These are phyloP conservation scores for Melaleuca quinquenervia DNA, from an alignment of 345 rosid genomes.

Conservation along the genomic window DNA sequence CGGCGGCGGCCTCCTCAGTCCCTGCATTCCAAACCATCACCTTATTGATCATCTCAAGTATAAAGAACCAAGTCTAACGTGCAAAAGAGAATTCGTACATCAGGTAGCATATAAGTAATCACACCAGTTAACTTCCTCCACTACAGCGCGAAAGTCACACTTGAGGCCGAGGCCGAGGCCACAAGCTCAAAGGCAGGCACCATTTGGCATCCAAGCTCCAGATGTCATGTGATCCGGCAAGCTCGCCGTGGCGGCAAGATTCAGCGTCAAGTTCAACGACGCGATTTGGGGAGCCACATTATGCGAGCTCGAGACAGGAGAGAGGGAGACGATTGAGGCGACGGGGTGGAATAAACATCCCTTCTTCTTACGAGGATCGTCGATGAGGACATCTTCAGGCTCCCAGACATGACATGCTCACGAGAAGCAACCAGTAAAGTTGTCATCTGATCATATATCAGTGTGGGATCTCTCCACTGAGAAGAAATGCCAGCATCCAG, in stretches of 20 bases:
- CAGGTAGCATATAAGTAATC: rapidly evolving
- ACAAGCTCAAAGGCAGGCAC: not conserved
- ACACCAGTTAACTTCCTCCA: not conserved
- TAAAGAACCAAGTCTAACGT: not conserved
- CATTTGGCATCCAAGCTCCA: not conserved
- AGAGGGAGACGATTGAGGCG: too few relatives aligned
- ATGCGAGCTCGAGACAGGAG: not conserved
- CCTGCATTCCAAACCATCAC: too few relatives aligned
- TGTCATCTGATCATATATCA: not conserved
- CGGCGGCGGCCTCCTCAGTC: too few relatives aligned
- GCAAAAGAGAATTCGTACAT: not conserved
- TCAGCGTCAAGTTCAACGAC: not conserved
- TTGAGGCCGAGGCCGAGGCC: not conserved
- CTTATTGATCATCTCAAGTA: not conserved
- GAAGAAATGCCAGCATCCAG: not conserved
- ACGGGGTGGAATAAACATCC: too few relatives aligned
- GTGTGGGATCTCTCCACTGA: not conserved
- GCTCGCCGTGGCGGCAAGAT: not conserved
- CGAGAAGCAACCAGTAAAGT: not conserved
- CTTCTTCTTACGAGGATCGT: rapidly evolving
- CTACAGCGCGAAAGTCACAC: not conserved
- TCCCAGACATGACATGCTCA: not conserved
- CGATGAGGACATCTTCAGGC: not conserved
- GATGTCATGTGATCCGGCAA: not conserved
- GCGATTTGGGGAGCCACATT: not conserved